These are phyloP conservation scores for Rubroboletus satanas DNA, from an alignment of 768 basidiomycete species.

Conservation along the genomic window DNA sequence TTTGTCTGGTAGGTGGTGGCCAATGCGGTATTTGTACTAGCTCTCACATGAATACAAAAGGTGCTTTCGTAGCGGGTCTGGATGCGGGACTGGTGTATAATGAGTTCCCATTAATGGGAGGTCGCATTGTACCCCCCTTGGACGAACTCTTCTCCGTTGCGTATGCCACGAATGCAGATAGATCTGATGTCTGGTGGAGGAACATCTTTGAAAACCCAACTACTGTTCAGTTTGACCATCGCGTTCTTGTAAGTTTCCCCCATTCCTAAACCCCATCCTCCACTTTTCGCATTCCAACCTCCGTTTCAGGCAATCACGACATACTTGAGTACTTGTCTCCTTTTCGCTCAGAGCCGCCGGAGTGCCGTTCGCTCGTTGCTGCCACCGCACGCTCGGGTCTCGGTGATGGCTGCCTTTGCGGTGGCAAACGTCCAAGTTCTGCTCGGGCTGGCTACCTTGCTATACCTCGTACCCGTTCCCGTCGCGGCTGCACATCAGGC, in stretches of 20 bases:
- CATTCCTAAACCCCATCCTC: not conserved
- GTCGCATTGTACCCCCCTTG: constrained; percentile 71
- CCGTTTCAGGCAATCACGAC: constrained; percentile 74
- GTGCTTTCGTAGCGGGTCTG: constrained; percentile 96
- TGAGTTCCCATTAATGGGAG: constrained; percentile 97
- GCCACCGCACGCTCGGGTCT: constrained; percentile 56
- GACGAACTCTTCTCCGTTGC: constrained; percentile 75
- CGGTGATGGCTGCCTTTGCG: constrained; percentile 59
- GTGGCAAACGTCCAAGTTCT: constrained; percentile 83
- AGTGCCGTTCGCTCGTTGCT: constrained; percentile 45
- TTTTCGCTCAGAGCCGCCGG: constrained; percentile 58
- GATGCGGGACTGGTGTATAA: constrained; percentile 98
- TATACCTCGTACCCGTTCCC: constrained; percentile 91
- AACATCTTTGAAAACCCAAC: constrained; percentile 97
- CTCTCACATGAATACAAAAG: constrained; percentile 37
- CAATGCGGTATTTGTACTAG: not conserved
- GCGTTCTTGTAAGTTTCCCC: constrained; percentile 66
- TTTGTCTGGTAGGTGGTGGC: constrained; percentile 66
- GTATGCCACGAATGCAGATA: constrained; percentile 68
- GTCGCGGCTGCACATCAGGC: constrained; percentile 94
- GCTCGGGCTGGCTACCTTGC: constrained; percentile 72
- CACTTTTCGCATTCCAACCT: not conserved
- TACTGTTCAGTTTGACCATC: constrained; percentile 96
- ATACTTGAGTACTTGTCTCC: constrained; percentile 60
- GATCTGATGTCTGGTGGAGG: constrained; percentile 87